Evolutionary conservation across 1,139 yeast species (phyloP).

Genomic region (Barnettozyma hawaiiensis): DNA sequence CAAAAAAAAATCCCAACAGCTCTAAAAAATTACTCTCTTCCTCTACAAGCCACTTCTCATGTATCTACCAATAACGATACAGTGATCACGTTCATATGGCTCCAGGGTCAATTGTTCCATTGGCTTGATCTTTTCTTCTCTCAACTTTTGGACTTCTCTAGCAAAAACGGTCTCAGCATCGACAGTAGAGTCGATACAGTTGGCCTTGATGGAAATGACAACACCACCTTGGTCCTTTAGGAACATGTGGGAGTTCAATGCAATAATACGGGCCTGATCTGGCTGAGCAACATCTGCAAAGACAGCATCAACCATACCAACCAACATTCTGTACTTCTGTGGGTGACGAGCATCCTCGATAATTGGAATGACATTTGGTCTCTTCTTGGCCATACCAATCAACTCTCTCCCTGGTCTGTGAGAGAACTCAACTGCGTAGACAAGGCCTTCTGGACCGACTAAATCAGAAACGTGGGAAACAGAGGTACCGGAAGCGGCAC

Average conservation of each 20-base stretch:
- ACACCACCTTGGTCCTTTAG: slow-evolving; percentile 98
- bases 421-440: slow-evolving; percentile 97
- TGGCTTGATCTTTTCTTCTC: slow-evolving; percentile 98
- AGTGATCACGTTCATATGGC: slow-evolving; percentile 99
- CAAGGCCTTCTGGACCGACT: slow-evolving; percentile 98
- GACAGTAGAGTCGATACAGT: slow-evolving; percentile 99
- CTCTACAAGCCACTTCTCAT: slow-evolving; percentile 68
- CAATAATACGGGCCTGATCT: slow-evolving; percentile 99
- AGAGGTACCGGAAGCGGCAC: slow-evolving; percentile 99
- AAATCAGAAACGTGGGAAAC: slow-evolving; percentile 97
- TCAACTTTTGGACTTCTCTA: slow-evolving; percentile 96
- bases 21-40: too few relatives aligned
- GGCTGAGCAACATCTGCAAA: slow-evolving; percentile 99
- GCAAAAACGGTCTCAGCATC: slow-evolving; percentile 99
- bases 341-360: slow-evolving; percentile 99
- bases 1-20: slow-evolving; percentile 6
- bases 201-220: slow-evolving; percentile 96
- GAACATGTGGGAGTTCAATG: slow-evolving; percentile 95
- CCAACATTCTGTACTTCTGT: slow-evolving; percentile 97
- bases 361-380: slow-evolving; percentile 98
- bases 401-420: slow-evolving; percentile 99
- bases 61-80: slow-evolving; percentile 96
- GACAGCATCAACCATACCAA: slow-evolving; percentile 97
- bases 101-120: slow-evolving; percentile 97
- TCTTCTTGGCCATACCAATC: slow-evolving; percentile 99